Conservation (phyloP, 805 yeast genomes). For the Hermanozyma aechmeae region DNA sequence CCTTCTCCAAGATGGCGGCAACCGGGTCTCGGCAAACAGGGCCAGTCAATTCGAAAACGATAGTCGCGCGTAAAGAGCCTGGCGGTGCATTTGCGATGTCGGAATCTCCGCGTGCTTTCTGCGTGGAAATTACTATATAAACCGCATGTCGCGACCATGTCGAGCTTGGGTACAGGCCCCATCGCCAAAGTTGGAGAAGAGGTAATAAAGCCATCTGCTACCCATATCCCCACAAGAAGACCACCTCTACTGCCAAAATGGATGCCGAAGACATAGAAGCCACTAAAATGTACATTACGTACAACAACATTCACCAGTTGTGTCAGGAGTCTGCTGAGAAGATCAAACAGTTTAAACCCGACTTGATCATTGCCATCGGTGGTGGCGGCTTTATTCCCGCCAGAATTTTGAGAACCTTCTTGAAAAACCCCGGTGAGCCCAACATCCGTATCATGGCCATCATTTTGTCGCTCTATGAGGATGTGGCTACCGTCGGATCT, state of each 20-base stretch:
- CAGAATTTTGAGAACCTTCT: conserved; percentile 85
- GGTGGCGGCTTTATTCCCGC: conserved; percentile 99
- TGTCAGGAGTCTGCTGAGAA: conserved; percentile 60
- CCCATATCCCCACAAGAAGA: too few relatives aligned
- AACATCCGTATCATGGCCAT: conserved; percentile 93
- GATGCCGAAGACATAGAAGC: conserved; percentile 13
- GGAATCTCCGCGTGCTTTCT: too few relatives aligned
- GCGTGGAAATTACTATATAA: too few relatives aligned
- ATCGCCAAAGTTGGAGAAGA: too few relatives aligned
- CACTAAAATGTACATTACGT: conserved; percentile 46
- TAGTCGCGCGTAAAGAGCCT: too few relatives aligned
- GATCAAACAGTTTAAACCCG: conserved; percentile 33
- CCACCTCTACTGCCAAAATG: conserved; percentile 3
- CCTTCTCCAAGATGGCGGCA: too few relatives aligned
- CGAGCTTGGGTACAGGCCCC: too few relatives aligned
- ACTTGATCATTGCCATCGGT: conserved; percentile 79
- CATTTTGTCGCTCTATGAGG: conserved; percentile 86
- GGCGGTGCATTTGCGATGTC: too few relatives aligned
- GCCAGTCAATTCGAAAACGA: too few relatives aligned
- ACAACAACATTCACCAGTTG: conserved; percentile 74
- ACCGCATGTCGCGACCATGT: too few relatives aligned
- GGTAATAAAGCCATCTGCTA: too few relatives aligned
- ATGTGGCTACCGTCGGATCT: conserved; percentile 48
- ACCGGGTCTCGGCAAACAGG: too few relatives aligned
- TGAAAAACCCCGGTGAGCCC: conserved; percentile 80